Evolutionary conservation across 768 basidiomycete species (phyloP).

Genomic region (Russula virescens): DNA sequence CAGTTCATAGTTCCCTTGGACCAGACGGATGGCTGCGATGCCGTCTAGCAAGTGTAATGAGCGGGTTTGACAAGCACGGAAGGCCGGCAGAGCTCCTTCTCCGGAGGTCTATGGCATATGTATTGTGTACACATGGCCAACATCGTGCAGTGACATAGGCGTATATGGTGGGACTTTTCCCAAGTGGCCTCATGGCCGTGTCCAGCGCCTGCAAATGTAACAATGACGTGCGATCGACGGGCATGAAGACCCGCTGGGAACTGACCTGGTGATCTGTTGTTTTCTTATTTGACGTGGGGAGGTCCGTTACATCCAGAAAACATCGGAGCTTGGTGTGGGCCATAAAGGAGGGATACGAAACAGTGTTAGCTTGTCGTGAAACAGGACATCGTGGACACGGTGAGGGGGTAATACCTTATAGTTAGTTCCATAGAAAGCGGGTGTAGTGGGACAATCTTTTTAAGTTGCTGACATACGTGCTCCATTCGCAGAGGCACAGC

Average conservation of each 20-base stretch:
- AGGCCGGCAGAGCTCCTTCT: neutral
- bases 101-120: neutral
- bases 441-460: neutral
- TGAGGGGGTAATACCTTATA: neutral
- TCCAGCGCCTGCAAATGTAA: neutral
- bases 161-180: neutral
- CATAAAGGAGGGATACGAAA: neutral
- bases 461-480: neutral
- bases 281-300: neutral
- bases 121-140: constrained; percentile 1
- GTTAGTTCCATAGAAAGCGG: neutral
- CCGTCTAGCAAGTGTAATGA: neutral
- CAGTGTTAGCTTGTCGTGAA: neutral
- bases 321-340: constrained; percentile 12
- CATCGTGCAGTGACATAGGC: neutral
- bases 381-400: neutral
- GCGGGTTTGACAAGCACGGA: neutral
- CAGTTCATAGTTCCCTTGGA: neutral
- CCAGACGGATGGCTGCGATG: neutral
- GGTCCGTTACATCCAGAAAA: neutral
- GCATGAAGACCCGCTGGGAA: neutral
- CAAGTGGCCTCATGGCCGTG: neutral
- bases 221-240: constrained; percentile 12
- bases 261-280: neutral
- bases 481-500: neutral